These are phyloP conservation scores for Psidium guajava DNA, from an alignment of 345 rosid genomes.

Conservation along the genomic window DNA sequence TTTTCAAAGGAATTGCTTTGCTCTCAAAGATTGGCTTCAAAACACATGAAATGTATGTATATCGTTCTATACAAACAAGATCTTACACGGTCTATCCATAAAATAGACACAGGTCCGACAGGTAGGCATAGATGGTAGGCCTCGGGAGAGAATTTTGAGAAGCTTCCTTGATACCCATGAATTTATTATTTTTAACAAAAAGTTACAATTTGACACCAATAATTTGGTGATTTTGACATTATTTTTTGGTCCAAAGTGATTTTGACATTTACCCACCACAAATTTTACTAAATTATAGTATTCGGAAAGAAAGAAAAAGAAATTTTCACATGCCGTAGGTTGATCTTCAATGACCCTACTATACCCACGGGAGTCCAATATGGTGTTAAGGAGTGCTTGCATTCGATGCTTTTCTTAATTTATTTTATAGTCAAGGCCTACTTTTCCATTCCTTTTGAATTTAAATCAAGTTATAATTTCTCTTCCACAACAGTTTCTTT, in stretches of 20 bases:
- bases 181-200: neutral
- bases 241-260: neutral
- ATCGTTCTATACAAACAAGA: neutral
- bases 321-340: neutral
- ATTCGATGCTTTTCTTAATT: neutral
- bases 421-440: neutral
- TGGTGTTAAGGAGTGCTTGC: neutral
- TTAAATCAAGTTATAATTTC: neutral
- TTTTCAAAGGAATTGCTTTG: neutral
- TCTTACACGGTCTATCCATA: neutral
- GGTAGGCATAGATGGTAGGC: neutral
- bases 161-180: neutral
- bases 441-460: neutral
- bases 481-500: too few species aligned
- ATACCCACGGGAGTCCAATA: neutral
- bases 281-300: neutral
- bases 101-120: neutral
- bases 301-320: neutral
- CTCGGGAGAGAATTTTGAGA: neutral
- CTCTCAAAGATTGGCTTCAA: neutral
- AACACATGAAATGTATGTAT: too few species aligned
- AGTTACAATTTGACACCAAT: neutral
- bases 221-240: neutral
- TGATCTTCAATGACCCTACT: neutral
- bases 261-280: neutral